Percentiles rank a stretch among this genome's conserved stretches.
Conservation (phyloP, 768 basidiomycete species). For the Tulasnella sp. region DNA sequence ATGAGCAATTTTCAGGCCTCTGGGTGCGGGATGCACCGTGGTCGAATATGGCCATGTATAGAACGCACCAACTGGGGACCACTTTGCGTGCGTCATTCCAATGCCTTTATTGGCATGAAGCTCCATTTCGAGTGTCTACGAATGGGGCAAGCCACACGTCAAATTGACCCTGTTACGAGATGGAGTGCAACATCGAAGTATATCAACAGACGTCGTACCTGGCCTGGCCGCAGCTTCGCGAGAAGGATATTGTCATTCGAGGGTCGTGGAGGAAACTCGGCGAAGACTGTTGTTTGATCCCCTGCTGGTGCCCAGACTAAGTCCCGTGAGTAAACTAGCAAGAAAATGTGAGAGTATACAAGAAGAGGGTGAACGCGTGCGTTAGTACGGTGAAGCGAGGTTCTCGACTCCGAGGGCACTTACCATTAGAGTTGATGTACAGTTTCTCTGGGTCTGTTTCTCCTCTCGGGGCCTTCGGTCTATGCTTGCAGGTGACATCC, state of each 20-base stretch:
- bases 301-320: conserved; percentile 76
- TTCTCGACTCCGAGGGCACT: conserved; percentile 25
- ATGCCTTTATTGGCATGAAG: conserved; percentile 88
- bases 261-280: conserved; percentile 48
- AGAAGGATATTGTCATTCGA: conserved; percentile 79
- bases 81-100: conserved; percentile 94
- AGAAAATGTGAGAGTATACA: not conserved
- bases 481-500: conserved; percentile 56
- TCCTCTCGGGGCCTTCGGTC: conserved; percentile 42
- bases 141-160: not conserved
- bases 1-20: not conserved
- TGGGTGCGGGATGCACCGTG: conserved; percentile 25
- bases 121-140: conserved; percentile 60
- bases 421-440: conserved; percentile 61
- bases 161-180: not conserved
- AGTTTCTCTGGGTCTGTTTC: conserved; percentile 53
- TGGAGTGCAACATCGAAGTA: not conserved
- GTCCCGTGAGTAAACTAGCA: conserved; percentile 29
- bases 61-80: conserved; percentile 76
- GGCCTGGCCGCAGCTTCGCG: conserved; percentile 86
- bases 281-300: conserved; percentile 60
- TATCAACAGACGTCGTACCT: conserved; percentile 33
- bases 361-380: not conserved
- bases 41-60: not conserved
- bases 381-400: not conserved